phyloP scores from a whole-genome alignment of 352 stramenopile species.

The Pythium aristosporum region DNA sequence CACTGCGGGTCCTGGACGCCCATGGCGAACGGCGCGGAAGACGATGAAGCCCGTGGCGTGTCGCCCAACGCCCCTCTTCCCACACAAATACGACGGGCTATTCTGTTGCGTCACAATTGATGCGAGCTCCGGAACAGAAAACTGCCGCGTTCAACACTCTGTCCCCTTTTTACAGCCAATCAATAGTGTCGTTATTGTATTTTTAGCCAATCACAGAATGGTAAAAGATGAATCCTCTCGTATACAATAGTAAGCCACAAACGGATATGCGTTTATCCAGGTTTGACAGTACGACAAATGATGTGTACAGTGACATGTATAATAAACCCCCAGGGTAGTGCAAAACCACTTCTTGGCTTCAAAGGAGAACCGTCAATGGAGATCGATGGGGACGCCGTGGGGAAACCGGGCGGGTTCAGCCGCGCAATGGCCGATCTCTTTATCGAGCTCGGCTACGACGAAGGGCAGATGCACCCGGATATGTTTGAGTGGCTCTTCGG shows the following conservation, averaged over 20 bases:
- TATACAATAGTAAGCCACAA: not conserved
- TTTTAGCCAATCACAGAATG: not conserved
- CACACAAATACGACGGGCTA: constrained; percentile 1
- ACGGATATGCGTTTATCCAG: not conserved
- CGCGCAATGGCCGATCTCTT: constrained; percentile 35
- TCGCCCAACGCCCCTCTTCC: constrained; percentile 8
- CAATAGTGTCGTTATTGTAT: not conserved
- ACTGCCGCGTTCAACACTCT: constrained; percentile 19
- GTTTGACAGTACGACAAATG: not conserved
- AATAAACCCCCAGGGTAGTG: not conserved
- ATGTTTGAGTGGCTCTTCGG: constrained; percentile 39
- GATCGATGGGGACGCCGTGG: not conserved
- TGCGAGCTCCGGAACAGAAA: constrained; percentile 12
- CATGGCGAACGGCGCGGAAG: constrained; percentile 17
- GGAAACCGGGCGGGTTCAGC: constrained; percentile 19
- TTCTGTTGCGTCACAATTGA: constrained; percentile 5
- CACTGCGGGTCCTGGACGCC: constrained; percentile 18
- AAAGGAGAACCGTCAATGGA: constrained; percentile 11
- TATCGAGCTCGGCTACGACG: constrained; percentile 38
- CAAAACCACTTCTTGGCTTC: constrained; percentile 9
- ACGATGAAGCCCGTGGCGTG: not conserved
- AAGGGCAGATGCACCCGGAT: constrained; percentile 30
- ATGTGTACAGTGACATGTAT: not conserved
- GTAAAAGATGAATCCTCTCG: not conserved
- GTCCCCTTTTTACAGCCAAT: constrained; percentile 6